phyloP scores from a whole-genome alignment of 2,329 filamentous ascomycete genomes.

The Nothopassalora personata region DNA sequence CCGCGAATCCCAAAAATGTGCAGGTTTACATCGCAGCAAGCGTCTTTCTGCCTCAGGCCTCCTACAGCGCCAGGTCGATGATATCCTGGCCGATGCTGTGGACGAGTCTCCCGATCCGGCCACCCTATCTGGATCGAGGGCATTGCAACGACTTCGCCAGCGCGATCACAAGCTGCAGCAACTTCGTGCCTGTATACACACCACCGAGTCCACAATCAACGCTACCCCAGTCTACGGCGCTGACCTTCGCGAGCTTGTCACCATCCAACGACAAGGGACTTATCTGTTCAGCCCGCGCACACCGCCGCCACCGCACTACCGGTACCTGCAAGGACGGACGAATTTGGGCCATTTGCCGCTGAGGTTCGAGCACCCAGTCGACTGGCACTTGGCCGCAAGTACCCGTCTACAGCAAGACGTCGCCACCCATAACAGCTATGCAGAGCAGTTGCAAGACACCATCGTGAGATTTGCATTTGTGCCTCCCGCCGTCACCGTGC shows the following conservation, averaged over 20 bases:
- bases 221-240: slow-evolving; percentile 27
- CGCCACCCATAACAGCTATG: slow-evolving; percentile 67
- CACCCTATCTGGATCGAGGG: slow-evolving; percentile 23
- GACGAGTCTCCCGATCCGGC: slow-evolving; percentile 21
- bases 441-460: slow-evolving; percentile 64
- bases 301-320: neutral
- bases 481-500: slow-evolving; percentile 80
- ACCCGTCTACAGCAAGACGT: slow-evolving; percentile 25
- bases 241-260: slow-evolving; percentile 28
- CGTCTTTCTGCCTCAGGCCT: slow-evolving; percentile 19
- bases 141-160: slow-evolving; percentile 23
- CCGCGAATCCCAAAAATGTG: slow-evolving; percentile 18
- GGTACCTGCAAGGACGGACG: slow-evolving; percentile 18
- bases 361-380: slow-evolving; percentile 24
- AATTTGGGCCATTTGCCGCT: slow-evolving; percentile 20
- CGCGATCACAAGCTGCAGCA: slow-evolving; percentile 24
- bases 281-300: slow-evolving; percentile 16
- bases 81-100: slow-evolving; percentile 16
- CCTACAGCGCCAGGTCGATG: slow-evolving; percentile 19
- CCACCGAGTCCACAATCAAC: slow-evolving; percentile 19
- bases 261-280: slow-evolving; percentile 17
- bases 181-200: slow-evolving; percentile 26
- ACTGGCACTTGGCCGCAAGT: slow-evolving; percentile 21
- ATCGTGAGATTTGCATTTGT: slow-evolving; percentile 89
- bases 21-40: slow-evolving; percentile 17